Evolutionary conservation across 78 protist genomes (phyloP), one percentile per base, ranked within the genome.

Genomic region (Carpediemonas membranifera): DNA sequence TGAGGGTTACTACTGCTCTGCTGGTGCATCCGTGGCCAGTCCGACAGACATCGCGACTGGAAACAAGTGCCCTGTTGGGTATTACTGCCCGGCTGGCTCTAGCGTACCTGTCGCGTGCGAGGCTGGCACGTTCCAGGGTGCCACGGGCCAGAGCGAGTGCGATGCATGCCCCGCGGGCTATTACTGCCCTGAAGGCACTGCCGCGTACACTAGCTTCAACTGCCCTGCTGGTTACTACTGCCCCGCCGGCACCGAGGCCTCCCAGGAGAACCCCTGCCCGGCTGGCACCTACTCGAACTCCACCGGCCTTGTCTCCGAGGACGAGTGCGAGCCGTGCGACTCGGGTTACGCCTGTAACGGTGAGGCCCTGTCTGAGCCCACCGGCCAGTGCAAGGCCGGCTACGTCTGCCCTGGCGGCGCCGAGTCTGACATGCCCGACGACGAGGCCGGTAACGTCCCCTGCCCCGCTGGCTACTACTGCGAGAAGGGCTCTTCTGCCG

Each of bases 151-250:
- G 63, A 15, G 37, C 25, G 68, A 1, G 34, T 80, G n/a, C n/a
- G n/a, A n/a, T n/a, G n/a, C n/a, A n/a, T n/a, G n/a, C n/a, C n/a
- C n/a, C n/a, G n/a, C n/a, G n/a, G n/a, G n/a, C n/a, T n/a, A n/a
- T n/a, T n/a, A n/a, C 47, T 41, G 47, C 47, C 47, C 9, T 41
- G 5, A 41, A 13, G 47, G 5, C 47, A 13, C 47, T 41, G 21
- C 9, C 5, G 47, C n/a, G n/a, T n/a, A n/a, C n/a, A n/a, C n/a
- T n/a, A n/a, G 84, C 77, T 18, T 31, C 44, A 2, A 2, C 24
- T 72, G 70, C 28, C 77, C 77, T 1, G 55, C 39, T 0, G 77
- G 77, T 5, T 55, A 33, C 65, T 63, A 43, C 18, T 61, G 77
- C 55, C 44, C n/a, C 36, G 27, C 25, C 52, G 3, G 0, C 9